These are phyloP conservation scores for Yarrowia sp. DNA, from an alignment of 805 yeast species.

Conservation along the genomic window DNA sequence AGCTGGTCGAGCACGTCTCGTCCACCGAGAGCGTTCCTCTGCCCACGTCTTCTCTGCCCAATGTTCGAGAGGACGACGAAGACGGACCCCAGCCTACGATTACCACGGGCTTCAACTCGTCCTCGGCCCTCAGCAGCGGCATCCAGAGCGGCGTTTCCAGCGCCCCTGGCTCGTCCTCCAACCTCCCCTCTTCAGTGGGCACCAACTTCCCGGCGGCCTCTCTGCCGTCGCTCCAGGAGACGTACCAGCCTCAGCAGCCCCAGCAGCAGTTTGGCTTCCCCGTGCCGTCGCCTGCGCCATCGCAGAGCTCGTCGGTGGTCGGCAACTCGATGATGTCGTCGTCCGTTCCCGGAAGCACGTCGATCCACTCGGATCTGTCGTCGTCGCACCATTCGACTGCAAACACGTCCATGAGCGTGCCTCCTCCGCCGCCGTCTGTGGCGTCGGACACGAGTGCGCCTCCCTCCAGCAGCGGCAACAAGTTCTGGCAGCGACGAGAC, in stretches of 20 bases:
- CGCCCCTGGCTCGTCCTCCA: neutral
- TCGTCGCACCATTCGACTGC: conserved; percentile 19
- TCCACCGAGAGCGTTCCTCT: conserved; percentile 19
- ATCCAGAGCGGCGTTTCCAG: conserved; percentile 13
- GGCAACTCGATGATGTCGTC: conserved; percentile 19
- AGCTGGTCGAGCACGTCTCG: conserved; percentile 14
- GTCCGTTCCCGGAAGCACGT: conserved; percentile 16
- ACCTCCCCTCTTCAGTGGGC: neutral
- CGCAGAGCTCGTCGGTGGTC: conserved; percentile 4
- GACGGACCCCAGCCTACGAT: neutral
- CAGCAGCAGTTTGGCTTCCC: conserved; percentile 10
- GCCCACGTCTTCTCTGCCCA: conserved; percentile 16
- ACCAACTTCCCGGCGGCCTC: neutral
- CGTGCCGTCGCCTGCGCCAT: conserved; percentile 9
- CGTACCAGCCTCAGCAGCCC: neutral
- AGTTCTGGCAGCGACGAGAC: conserved; percentile 27
- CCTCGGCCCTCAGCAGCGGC: conserved; percentile 2
- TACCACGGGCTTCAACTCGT: conserved; percentile 11
- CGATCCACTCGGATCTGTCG: conserved; percentile 18
- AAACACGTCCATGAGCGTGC: conserved; percentile 15
- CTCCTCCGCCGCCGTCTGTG: neutral
- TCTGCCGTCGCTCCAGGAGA: neutral
- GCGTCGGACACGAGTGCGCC: neutral
- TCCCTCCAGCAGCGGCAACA: conserved; percentile 19
- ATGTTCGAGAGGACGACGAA: conserved; percentile 9